Conservation (phyloP, 1,284 basidiomycete species). For the Boletellus deceptivus region DNA sequence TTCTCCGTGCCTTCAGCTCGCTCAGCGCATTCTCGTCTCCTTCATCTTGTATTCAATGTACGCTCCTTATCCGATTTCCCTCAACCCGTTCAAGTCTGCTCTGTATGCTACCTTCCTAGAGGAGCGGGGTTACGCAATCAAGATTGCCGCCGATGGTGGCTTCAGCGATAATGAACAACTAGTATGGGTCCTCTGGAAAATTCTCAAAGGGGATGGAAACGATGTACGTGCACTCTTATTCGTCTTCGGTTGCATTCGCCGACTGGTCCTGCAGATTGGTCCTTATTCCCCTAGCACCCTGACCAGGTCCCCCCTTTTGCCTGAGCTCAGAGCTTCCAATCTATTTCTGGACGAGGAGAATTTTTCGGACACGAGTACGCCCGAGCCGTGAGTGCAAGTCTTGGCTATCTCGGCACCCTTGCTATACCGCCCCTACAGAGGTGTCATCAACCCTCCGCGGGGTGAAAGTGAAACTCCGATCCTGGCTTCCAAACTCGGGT, state of each 20-base stretch:
- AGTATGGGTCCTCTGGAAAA: conserved; percentile 81
- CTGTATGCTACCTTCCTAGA: conserved; percentile 60
- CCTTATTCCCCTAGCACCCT: conserved; percentile 72
- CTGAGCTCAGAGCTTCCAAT: conserved; percentile 67
- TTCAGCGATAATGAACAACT: conserved; percentile 67
- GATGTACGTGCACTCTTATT: conserved; percentile 50
- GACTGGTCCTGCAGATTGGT: conserved; percentile 53
- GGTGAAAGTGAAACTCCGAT: conserved; percentile 1
- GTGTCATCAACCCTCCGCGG: conserved; percentile 9
- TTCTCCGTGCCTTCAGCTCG: conserved; percentile 42
- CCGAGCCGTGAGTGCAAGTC: conserved; percentile 28
- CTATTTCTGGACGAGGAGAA: conserved; percentile 60
- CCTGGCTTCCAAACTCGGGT: conserved; percentile 18
- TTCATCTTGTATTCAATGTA: conserved; percentile 76
- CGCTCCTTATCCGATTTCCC: conserved; percentile 67
- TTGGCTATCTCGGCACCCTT: conserved; percentile 5
- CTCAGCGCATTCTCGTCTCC: conserved; percentile 69
- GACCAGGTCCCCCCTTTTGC: conserved; percentile 64
- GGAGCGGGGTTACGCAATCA: conserved; percentile 60
- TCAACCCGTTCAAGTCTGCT: conserved; percentile 75
- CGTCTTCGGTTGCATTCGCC: conserved; percentile 2
- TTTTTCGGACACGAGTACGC: conserved; percentile 47
- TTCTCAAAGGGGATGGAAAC: conserved; percentile 72
- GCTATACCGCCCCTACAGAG: conserved; percentile 22
- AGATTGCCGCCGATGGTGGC: conserved; percentile 48